Percentiles rank a stretch among this genome's conserved stretches.
Conservation (phyloP, 2,329 filamentous ascomycete species). For the Colletotrichum truncatum region DNA sequence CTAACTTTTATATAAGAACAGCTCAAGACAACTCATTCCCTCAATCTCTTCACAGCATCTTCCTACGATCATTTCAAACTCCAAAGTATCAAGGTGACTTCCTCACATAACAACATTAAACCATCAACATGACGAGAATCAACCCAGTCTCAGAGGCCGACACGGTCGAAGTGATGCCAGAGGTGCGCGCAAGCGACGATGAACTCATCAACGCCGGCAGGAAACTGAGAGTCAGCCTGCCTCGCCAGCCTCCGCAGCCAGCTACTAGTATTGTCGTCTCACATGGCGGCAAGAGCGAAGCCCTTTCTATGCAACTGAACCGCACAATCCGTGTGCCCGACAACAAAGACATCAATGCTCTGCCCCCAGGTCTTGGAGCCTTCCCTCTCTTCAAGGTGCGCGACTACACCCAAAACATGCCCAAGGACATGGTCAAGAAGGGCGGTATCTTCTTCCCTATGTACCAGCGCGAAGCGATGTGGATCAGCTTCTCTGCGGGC, state of each 20-base stretch:
- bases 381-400: slow-evolving; percentile 50
- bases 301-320: slow-evolving; percentile 45
- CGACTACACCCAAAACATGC: slow-evolving; percentile 43
- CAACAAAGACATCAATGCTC: slow-evolving; percentile 36
- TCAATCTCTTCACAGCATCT: no score
- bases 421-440: slow-evolving; percentile 44
- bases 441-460: slow-evolving; percentile 57
- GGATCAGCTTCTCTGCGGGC: slow-evolving; percentile 42
- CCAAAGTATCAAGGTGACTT: no score
- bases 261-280: slow-evolving; percentile 9
- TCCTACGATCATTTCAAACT: no score
- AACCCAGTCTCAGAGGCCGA: background rate
- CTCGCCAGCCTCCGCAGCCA: background rate
- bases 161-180: slow-evolving; percentile 25
- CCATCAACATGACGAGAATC: background rate
- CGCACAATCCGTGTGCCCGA: slow-evolving; percentile 55
- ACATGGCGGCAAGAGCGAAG: slow-evolving; percentile 22
- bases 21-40: no score
- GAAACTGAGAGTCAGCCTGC: slow-evolving; percentile 23
- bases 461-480: slow-evolving; percentile 52
- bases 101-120: background rate
- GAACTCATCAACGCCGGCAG: slow-evolving; percentile 8
- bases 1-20: no score
- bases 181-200: slow-evolving; percentile 5
- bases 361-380: slow-evolving; percentile 46